Base-by-base conservation (phyloP, 208 protist species). In the Porcisia hertigi region DNA sequence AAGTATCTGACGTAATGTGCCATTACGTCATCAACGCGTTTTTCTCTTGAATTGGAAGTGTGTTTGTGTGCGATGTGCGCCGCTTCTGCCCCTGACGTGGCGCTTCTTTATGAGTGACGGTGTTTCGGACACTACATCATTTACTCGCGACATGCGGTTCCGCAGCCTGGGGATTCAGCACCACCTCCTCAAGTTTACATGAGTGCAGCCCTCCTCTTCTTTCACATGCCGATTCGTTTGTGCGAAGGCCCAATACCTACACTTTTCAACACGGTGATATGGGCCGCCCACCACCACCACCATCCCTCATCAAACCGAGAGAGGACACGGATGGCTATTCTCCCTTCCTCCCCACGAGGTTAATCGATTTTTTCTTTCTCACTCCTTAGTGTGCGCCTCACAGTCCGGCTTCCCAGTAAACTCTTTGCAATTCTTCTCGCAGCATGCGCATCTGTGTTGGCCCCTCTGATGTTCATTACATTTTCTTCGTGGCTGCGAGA, bases 1-100 rank as follows among this genome's bases (percentile, higher is more conserved):
- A 92, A 92, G 77, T 91, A 86, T 70, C 71, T 94, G 20, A 80
- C 45, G 36, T 80, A 49, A 71, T 52, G 18, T 41, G 8, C 23
- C 23, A 52, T 36, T 12, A 41, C 63, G 23, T 18, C 16, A 23
- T 16, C 41, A 43, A 18, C n/a, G 18, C 5, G 0, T 43, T 65
- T 43, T 45, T 9, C 4, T 36, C 36, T 43, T 7, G 6, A 65
- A 0, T 12, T 1, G 11, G 59, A 9, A 36, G 34, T 36, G 30
- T 16, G 0, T 25, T 45, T 64, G 34, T n/a, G 59, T 11, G 16
- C 41, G 59, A 16, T 41, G 59, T 34, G 18, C 59, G 30, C 25
- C 18, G 14, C 59, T 20, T 4, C 14, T 2, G 59, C 59, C 12
- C n/a, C 41, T 6, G 34, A 16, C 16, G 25, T 64, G 25, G 34